phyloP scores from a whole-genome alignment of 345 rosid species.

The Hibiscus tridactylites region DNA sequence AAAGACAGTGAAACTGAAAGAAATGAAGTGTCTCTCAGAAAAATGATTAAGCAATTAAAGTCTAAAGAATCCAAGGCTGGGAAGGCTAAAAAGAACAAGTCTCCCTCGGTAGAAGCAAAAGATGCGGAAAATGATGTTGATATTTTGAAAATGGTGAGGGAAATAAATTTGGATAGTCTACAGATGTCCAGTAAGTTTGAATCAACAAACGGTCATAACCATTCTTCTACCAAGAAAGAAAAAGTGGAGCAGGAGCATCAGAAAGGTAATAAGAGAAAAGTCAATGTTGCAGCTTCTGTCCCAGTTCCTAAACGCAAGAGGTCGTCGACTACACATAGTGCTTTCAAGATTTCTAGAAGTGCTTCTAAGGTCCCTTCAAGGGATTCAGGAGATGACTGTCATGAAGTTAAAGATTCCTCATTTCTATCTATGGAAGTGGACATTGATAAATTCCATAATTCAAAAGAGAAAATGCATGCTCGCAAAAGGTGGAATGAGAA shows the following conservation, averaged over 20 bases:
- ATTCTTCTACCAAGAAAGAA: conserved; percentile 31
- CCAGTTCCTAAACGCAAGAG: conserved; percentile 77
- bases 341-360: conserved; percentile 42
- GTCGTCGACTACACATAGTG: conserved; percentile 51
- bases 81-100: conserved; percentile 41
- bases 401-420: conserved; percentile 20
- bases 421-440: conserved; percentile 19
- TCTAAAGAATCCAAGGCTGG: conserved; percentile 56
- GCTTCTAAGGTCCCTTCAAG: conserved; percentile 25
- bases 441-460: conserved; percentile 25
- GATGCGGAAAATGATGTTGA: conserved; percentile 63
- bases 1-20: conserved; percentile 63
- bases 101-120: conserved; percentile 35
- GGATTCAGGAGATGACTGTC: conserved; percentile 23
- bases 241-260: conserved; percentile 34
- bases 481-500: conserved; percentile 22
- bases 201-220: conserved; percentile 67
- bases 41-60: conserved; percentile 63
- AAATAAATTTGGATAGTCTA: conserved; percentile 68
- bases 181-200: conserved; percentile 50
- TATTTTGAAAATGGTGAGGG: conserved; percentile 87
- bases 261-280: conserved; percentile 49
- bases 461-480: conserved; percentile 27
- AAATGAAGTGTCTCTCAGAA: conserved; percentile 68
- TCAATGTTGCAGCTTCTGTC: conserved; percentile 37